Percentiles rank a stretch among this genome's conserved stretches.
Conservation (phyloP, 371 early-diverging fungal genomes). For the Syncephalastrum racemosum region DNA sequence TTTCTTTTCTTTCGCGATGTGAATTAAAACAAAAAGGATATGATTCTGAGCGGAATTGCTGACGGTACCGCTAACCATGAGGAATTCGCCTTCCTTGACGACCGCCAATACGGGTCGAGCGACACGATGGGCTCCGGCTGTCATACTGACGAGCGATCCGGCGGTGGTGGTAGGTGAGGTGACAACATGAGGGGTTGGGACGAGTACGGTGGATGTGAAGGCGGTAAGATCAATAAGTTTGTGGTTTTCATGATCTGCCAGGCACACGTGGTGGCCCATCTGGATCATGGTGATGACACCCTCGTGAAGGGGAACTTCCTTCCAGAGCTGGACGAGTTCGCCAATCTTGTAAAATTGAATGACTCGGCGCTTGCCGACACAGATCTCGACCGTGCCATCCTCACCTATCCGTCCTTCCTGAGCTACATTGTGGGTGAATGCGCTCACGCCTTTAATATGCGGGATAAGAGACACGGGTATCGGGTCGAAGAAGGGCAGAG, state of each 20-base stretch:
- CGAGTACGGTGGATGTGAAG: constrained; percentile 52
- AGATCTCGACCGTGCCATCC: constrained; percentile 62
- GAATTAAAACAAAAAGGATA: constrained; percentile 41
- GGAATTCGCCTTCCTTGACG: constrained; percentile 67
- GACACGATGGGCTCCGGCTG: constrained; percentile 5
- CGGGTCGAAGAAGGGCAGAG: constrained; percentile 61
- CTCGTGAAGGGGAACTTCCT: constrained; percentile 69
- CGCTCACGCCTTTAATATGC: constrained; percentile 67
- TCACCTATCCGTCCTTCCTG: constrained; percentile 58
- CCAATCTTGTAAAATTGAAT: constrained; percentile 60
- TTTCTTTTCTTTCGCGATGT: constrained; percentile 4
- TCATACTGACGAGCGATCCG: constrained; percentile 1
- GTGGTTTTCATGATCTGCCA: constrained; percentile 68
- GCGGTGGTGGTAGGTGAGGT: constrained; percentile 21
- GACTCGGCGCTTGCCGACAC: constrained; percentile 61
- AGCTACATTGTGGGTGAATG: constrained; percentile 61
- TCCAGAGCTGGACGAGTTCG: constrained; percentile 35
- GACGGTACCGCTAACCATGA: constrained; percentile 66
- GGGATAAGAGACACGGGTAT: constrained; percentile 51
- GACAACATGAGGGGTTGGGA: constrained; percentile 56
- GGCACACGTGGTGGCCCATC: constrained; percentile 55
- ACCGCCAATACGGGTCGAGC: constrained; percentile 64
- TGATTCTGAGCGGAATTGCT: constrained; percentile 19
- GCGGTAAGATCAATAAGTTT: constrained; percentile 59
- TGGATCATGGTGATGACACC: constrained; percentile 60